These are phyloP conservation scores for Purshia tridentata DNA, from an alignment of 306 rosid genomes.

Conservation along the genomic window DNA sequence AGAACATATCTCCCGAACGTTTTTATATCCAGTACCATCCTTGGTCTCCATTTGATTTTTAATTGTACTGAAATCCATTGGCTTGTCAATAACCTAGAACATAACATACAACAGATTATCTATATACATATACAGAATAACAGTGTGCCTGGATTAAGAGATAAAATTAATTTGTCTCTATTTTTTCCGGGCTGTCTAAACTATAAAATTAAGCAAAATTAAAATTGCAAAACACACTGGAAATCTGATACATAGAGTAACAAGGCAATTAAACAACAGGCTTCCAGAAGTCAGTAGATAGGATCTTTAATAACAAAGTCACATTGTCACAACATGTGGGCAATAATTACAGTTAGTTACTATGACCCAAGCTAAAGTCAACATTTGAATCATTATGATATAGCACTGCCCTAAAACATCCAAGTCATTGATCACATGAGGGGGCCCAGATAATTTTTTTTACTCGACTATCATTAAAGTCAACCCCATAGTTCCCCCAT, in stretches of 20 bases:
- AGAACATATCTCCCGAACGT: slow-evolving; percentile 69
- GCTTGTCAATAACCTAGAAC: slow-evolving; percentile 85
- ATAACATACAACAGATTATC: slow-evolving; percentile 28
- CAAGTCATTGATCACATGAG: too few relatives aligned
- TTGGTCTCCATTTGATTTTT: slow-evolving; percentile 89
- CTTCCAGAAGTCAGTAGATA: neutral
- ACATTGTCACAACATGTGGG: neutral
- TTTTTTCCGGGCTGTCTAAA: too few relatives aligned
- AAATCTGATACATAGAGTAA: neutral
- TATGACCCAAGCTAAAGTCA: neutral
- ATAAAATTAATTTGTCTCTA: too few relatives aligned
- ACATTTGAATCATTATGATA: too few relatives aligned
- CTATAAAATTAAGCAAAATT: too few relatives aligned
- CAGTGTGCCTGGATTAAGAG: neutral
- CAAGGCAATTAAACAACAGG: neutral
- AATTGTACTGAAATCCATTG: slow-evolving; percentile 90
- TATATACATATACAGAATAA: slow-evolving; percentile 16
- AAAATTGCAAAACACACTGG: neutral
- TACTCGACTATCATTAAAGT: too few relatives aligned
- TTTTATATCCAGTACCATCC: slow-evolving; percentile 85
- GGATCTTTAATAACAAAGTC: neutral
- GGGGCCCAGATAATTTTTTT: too few relatives aligned
- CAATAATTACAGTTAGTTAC: neutral
- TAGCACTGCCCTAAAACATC: too few relatives aligned
- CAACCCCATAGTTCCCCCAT: neutral